A percentile compares a stretch with the other conserved stretches of the same genome.
These are phyloP conservation scores for Phytophthora fragariae DNA, from an alignment of 352 stramenopile genomes.

Conservation along the genomic window DNA sequence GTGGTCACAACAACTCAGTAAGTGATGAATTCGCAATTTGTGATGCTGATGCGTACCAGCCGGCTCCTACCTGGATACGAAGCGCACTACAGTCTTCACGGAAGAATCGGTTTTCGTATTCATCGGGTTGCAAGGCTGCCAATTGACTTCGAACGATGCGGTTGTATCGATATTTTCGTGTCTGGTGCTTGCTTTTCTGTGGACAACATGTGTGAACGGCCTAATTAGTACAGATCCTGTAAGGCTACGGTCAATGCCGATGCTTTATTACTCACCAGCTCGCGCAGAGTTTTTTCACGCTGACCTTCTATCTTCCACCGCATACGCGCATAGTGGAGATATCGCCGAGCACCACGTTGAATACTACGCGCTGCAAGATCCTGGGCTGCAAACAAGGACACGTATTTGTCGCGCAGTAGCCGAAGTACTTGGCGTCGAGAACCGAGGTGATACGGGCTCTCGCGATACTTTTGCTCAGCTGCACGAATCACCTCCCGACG, in stretches of 20 bases:
- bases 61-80: conserved; percentile 47
- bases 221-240: not conserved
- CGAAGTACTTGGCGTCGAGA: conserved; percentile 49
- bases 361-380: conserved; percentile 61
- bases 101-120: conserved; percentile 55
- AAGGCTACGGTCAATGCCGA: not conserved
- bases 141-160: conserved; percentile 57
- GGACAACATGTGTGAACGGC: too few species aligned
- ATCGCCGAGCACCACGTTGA: conserved; percentile 48
- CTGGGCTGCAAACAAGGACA: conserved; percentile 64
- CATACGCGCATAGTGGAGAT: conserved; percentile 54
- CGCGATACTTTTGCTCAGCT: conserved; percentile 41
- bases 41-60: not conserved
- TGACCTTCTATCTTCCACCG: conserved; percentile 48
- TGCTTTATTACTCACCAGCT: conserved; percentile 44
- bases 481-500: conserved; percentile 30
- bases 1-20: not conserved
- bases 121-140: conserved; percentile 46
- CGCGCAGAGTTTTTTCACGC: conserved; percentile 42
- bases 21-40: too few species aligned
- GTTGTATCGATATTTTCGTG: conserved; percentile 79
- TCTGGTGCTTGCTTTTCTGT: conserved; percentile 59
- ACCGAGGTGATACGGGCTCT: conserved; percentile 50
- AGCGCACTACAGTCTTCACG: conserved; percentile 48
- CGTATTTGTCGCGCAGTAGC: conserved; percentile 51